These are phyloP conservation scores for Russula griseocarnosa DNA, from an alignment of 768 basidiomycete genomes.

Conservation along the genomic window DNA sequence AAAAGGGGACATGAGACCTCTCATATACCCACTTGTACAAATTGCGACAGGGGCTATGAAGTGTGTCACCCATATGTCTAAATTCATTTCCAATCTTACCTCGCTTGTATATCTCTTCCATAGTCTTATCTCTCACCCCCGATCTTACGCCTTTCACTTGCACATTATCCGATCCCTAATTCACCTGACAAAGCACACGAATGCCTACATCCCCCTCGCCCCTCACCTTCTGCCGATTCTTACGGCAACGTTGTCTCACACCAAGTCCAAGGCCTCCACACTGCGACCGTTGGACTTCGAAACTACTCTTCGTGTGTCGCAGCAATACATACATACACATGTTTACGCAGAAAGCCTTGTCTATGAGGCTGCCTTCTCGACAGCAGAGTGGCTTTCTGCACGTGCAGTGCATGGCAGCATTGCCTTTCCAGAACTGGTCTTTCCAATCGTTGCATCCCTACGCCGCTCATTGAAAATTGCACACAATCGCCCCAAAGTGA, in stretches of 20 bases:
- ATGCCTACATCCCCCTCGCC: constrained; percentile 81
- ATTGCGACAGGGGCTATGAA: constrained; percentile 89
- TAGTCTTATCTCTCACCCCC: constrained; percentile 85
- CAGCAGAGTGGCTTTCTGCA: constrained; percentile 79
- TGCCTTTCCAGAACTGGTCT: constrained; percentile 88
- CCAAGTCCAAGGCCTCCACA: constrained; percentile 78
- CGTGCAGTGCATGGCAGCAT: constrained; percentile 72
- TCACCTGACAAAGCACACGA: constrained; percentile 77
- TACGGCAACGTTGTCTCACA: constrained; percentile 61
- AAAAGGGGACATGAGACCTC: constrained; percentile 76
- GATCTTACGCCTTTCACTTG: constrained; percentile 93
- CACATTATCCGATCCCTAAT: constrained; percentile 87
- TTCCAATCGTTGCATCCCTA: constrained; percentile 71
- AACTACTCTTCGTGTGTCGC: constrained; percentile 78
- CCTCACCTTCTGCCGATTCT: constrained; percentile 86
- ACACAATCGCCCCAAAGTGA: constrained; percentile 52
- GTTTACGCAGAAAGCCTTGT: constrained; percentile 78
- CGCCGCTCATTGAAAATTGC: constrained; percentile 68
- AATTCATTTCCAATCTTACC: constrained; percentile 1
- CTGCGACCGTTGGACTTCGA: constrained; percentile 88
- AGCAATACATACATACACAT: constrained; percentile 83
- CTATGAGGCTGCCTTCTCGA: constrained; percentile 75
- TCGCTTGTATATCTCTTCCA: not conserved
- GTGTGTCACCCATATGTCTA: constrained; percentile 44
- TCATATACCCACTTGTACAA: constrained; percentile 95